Evolutionary conservation across 2,329 filamentous ascomycete species (phyloP).

Genomic region (Apiospora koreana): DNA sequence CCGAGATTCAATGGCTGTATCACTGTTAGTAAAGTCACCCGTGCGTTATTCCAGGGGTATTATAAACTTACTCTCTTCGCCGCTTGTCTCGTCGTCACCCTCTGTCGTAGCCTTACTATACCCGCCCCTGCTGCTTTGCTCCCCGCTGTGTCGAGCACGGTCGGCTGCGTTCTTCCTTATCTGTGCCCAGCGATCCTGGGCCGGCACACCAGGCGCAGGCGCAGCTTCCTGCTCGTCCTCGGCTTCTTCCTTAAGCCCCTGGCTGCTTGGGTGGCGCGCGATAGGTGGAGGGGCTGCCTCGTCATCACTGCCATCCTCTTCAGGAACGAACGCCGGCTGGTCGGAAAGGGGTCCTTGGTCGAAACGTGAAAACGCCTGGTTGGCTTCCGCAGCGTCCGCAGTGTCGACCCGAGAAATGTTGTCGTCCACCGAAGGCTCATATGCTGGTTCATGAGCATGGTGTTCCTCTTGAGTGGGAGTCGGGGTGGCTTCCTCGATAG

Average conservation of each 20-base stretch:
- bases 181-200: slow-evolving; percentile 88
- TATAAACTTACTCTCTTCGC: slow-evolving; percentile 62
- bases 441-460: slow-evolving; percentile 35
- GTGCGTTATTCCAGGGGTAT: neutral
- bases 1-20: slow-evolving; percentile 87
- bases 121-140: slow-evolving; percentile 58
- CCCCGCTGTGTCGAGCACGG: slow-evolving; percentile 66
- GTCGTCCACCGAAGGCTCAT: slow-evolving; percentile 47
- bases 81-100: slow-evolving; percentile 85
- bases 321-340: slow-evolving; percentile 79
- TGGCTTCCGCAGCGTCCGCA: slow-evolving; percentile 58
- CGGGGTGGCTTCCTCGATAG: neutral
- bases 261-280: slow-evolving; percentile 37
- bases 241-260: slow-evolving; percentile 18
- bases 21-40: slow-evolving; percentile 25
- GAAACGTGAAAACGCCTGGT: slow-evolving; percentile 66
- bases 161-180: slow-evolving; percentile 94
- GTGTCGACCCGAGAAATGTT: slow-evolving; percentile 62
- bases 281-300: slow-evolving; percentile 51
- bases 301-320: slow-evolving; percentile 49
- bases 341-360: slow-evolving; percentile 87
- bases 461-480: slow-evolving; percentile 12
- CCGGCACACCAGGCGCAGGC: slow-evolving; percentile 36
- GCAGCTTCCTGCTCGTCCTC: slow-evolving; percentile 30
- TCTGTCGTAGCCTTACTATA: slow-evolving; percentile 56